phyloP scores from a whole-genome alignment of 768 basidiomycete species.

The Harrya chromipes region DNA sequence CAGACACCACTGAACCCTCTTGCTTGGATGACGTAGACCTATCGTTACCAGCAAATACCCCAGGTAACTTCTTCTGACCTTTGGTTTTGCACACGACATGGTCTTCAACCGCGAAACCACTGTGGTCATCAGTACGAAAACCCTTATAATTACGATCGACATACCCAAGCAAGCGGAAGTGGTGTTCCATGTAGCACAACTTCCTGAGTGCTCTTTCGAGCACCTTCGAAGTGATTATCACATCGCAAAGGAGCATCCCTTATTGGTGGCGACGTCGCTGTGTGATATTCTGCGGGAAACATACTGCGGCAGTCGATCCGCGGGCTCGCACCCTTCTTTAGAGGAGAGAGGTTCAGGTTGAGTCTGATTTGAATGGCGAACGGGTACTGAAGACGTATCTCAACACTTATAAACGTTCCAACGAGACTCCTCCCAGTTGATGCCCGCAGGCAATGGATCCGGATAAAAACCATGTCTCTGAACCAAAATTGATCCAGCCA shows the following conservation, averaged over 20 bases:
- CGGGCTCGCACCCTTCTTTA: slow-evolving; percentile 14
- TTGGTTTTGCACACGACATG: background rate
- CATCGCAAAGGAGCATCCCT: background rate
- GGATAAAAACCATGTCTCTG: background rate
- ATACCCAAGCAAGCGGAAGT: slow-evolving; percentile 27
- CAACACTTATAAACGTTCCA: slow-evolving; percentile 4
- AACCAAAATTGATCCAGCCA: too few relatives aligned
- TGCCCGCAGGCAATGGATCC: too few relatives aligned
- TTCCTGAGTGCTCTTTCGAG: slow-evolving; percentile 10
- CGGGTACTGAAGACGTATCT: background rate
- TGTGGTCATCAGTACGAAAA: background rate
- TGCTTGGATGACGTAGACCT: slow-evolving; percentile 1
- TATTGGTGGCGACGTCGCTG: background rate
- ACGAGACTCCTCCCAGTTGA: too few relatives aligned
- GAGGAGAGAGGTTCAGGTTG: slow-evolving; percentile 13
- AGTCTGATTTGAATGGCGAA: slow-evolving; percentile 9
- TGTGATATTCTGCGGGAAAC: slow-evolving; percentile 9
- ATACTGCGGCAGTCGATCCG: slow-evolving; percentile 22
- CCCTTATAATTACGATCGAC: background rate
- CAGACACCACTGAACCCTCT: slow-evolving; percentile 10
- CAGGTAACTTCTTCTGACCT: background rate
- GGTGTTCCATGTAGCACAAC: slow-evolving; percentile 20
- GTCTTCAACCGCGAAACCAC: background rate
- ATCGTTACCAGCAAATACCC: background rate
- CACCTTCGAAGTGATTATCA: slow-evolving; percentile 1